phyloP scores from a whole-genome alignment of 371 early-diverging fungal genomes.

The Apophysomyces variabilis region DNA sequence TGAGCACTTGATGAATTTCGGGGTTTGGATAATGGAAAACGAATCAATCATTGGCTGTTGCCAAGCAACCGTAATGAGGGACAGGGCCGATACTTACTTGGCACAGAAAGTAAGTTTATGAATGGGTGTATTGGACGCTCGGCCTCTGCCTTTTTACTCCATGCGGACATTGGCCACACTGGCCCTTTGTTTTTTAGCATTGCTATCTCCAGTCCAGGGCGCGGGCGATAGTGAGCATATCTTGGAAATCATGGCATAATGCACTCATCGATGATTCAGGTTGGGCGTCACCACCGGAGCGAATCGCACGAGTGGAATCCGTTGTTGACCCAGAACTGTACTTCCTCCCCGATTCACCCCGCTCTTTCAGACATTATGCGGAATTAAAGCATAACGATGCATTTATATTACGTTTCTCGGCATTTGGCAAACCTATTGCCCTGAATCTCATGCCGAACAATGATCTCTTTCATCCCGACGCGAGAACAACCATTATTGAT shows the following conservation, averaged over 20 bases:
- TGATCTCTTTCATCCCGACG: conserved; percentile 75
- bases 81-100: not conserved
- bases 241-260: not conserved
- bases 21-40: not conserved
- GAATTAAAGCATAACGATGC: conserved; percentile 47
- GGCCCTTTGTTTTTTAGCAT: not conserved
- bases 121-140: not conserved
- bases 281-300: conserved; percentile 9
- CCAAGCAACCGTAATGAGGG: not conserved
- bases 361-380: not conserved
- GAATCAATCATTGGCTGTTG: not conserved
- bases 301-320: conserved; percentile 18
- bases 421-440: conserved; percentile 68
- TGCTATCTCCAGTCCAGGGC: not conserved
- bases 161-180: not conserved
- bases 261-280: conserved; percentile 10
- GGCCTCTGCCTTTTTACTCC: not conserved
- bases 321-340: conserved; percentile 9
- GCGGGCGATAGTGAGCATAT: not conserved
- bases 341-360: conserved; percentile 12
- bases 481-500: conserved; percentile 28
- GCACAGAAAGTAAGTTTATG: not conserved
- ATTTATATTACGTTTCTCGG: conserved; percentile 58
- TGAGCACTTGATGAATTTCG: too few species aligned
- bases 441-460: conserved; percentile 75